phyloP scores from a whole-genome alignment of 2,329 filamentous ascomycete species.

The Dactylellina parvicollis region DNA sequence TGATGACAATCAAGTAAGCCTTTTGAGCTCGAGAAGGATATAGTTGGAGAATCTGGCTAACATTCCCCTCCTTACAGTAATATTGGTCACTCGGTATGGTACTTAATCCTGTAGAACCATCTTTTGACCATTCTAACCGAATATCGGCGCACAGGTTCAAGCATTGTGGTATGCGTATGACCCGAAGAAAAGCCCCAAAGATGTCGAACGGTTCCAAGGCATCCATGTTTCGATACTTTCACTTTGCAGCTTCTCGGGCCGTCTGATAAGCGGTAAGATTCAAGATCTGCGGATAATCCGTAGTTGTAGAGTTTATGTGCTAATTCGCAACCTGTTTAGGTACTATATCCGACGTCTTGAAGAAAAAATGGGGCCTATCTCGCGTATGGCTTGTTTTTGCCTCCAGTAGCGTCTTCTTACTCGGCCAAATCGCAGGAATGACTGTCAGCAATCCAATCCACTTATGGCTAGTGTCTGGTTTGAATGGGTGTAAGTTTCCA shows the following conservation, averaged over 20 bases:
- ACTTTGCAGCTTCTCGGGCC: constrained; percentile 82
- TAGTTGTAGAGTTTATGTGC: background rate
- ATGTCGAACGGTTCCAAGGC: constrained; percentile 82
- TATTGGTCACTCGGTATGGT: constrained; percentile 70
- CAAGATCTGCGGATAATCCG: constrained; percentile 49
- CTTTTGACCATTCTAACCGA: background rate
- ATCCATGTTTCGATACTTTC: constrained; percentile 96
- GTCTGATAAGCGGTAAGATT: constrained; percentile 75
- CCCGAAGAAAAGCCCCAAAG: constrained; percentile 74
- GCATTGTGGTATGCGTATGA: constrained; percentile 91
- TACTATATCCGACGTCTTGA: constrained; percentile 88
- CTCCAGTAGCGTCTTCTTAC: constrained; percentile 78
- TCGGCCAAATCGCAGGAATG: constrained; percentile 80
- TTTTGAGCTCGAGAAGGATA: background rate
- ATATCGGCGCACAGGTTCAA: constrained; percentile 65
- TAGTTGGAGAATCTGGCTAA: background rate
- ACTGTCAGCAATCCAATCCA: constrained; percentile 79
- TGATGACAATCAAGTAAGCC: constrained; percentile 98
- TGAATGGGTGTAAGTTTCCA: constrained; percentile 71
- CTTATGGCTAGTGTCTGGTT: constrained; percentile 79
- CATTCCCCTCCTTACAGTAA: constrained; percentile 73
- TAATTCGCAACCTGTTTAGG: constrained; percentile 64
- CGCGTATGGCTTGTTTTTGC: constrained; percentile 90
- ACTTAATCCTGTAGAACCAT: background rate
- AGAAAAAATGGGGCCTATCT: constrained; percentile 80